Conservation (phyloP, 257 asterid species). For the Solanum peruvianum region DNA sequence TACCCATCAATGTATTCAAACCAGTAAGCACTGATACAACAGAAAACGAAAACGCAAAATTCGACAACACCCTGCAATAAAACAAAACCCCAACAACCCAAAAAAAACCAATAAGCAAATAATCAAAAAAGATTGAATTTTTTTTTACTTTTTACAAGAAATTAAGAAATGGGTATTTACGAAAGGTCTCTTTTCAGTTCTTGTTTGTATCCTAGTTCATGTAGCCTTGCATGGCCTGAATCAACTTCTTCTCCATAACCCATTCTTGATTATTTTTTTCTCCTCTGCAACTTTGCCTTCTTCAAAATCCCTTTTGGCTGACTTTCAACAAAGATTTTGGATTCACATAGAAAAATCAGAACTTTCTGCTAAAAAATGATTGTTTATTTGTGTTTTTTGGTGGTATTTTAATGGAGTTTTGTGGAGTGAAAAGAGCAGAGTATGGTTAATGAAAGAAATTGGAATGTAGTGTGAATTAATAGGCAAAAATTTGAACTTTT, state of each 20-base stretch:
- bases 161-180: slow-evolving; percentile 24
- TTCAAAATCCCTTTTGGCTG: not conserved
- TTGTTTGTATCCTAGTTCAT: slow-evolving; percentile 92
- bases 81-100: not conserved
- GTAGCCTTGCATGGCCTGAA: slow-evolving; percentile 77
- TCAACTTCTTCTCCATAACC: slow-evolving; percentile 19
- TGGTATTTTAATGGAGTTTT: not conserved
- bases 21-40: slow-evolving; percentile 92
- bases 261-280: not conserved
- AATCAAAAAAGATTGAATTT: not conserved
- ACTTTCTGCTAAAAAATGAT: not conserved
- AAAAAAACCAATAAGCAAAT: not conserved
- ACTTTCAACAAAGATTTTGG: not conserved
- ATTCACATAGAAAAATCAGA: not conserved
- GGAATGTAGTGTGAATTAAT: not conserved
- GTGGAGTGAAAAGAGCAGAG: not conserved
- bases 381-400: not conserved
- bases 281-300: not conserved
- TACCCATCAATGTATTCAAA: slow-evolving; percentile 66
- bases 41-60: slow-evolving; percentile 89
- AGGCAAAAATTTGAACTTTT: not conserved
- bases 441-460: not conserved
- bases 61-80: slow-evolving; percentile 59
- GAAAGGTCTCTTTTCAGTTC: slow-evolving; percentile 99
- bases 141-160: not conserved